Conservation (phyloP, 164 flowering plant genomes). For the Litsea cubeba region DNA sequence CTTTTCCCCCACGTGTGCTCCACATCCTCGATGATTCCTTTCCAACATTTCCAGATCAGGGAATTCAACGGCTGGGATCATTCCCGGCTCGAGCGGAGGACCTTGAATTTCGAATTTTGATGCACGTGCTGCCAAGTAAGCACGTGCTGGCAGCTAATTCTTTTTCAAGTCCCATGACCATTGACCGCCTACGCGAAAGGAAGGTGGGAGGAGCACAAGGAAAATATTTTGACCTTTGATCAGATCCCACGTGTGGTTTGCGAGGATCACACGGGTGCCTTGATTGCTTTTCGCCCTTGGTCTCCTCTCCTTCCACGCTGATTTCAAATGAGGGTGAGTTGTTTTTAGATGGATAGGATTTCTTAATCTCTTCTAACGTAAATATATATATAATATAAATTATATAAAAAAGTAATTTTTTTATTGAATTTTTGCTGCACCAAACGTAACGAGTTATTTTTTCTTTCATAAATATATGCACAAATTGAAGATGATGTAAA, state of each 20-base stretch:
- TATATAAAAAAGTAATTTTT: too few relatives aligned
- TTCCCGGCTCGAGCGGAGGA: background rate
- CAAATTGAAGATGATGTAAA: too few relatives aligned
- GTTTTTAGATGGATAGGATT: too few relatives aligned
- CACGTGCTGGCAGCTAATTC: background rate
- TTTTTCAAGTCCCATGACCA: too few relatives aligned
- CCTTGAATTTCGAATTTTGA: background rate
- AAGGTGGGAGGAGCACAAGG: background rate
- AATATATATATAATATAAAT: too few relatives aligned
- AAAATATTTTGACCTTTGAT: background rate
- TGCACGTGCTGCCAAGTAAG: background rate
- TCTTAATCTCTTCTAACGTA: too few relatives aligned
- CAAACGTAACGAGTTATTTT: too few relatives aligned
- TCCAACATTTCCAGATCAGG: background rate
- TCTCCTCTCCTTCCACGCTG: background rate
- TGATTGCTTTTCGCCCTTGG: background rate
- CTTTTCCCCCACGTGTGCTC: slow-evolving; percentile 28
- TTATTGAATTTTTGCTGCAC: too few relatives aligned
- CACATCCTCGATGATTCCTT: slow-evolving; percentile 1
- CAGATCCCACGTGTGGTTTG: background rate
- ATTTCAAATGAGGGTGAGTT: background rate
- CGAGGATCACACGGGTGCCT: background rate
- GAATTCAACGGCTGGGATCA: background rate
- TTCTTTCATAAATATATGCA: too few relatives aligned
- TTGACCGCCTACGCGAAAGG: too few relatives aligned